Conservation (phyloP, 768 basidiomycete genomes). For the Asterophora lycoperdoides region DNA sequence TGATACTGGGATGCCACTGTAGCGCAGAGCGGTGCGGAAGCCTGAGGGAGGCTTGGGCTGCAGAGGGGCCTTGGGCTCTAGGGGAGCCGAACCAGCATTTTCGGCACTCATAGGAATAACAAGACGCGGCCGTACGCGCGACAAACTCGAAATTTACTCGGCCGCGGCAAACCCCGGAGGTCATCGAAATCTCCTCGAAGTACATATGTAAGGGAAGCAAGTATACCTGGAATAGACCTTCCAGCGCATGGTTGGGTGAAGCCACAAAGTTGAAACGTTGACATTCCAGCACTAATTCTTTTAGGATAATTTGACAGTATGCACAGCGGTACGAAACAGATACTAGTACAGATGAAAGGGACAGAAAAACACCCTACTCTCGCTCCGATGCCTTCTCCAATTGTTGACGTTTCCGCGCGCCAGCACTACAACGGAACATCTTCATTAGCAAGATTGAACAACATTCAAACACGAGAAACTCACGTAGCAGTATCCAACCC, state of each 20-base stretch:
- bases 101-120: conserved; percentile 20
- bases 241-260: too few species aligned
- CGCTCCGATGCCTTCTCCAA: conserved; percentile 53
- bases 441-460: neutral
- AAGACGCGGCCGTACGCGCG: conserved; percentile 18
- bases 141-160: conserved; percentile 11
- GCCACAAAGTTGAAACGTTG: too few species aligned
- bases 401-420: conserved; percentile 66
- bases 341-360: conserved; percentile 8
- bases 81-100: conserved; percentile 15
- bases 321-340: neutral
- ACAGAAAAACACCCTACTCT: conserved; percentile 23
- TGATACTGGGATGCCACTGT: conserved; percentile 65
- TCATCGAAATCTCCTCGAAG: neutral
- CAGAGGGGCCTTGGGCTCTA: neutral
- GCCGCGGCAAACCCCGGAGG: conserved; percentile 15
- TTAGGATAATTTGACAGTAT: neutral
- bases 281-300: too few species aligned
- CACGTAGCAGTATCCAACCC: conserved; percentile 75
- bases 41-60: conserved; percentile 44
- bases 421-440: conserved; percentile 34
- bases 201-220: too few species aligned
- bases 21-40: conserved; percentile 55
- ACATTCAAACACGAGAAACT: conserved; percentile 24
- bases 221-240: too few species aligned